These are phyloP conservation scores for Mollisia scopiformis DNA, from an alignment of 2,329 filamentous ascomycete genomes.

Conservation along the genomic window DNA sequence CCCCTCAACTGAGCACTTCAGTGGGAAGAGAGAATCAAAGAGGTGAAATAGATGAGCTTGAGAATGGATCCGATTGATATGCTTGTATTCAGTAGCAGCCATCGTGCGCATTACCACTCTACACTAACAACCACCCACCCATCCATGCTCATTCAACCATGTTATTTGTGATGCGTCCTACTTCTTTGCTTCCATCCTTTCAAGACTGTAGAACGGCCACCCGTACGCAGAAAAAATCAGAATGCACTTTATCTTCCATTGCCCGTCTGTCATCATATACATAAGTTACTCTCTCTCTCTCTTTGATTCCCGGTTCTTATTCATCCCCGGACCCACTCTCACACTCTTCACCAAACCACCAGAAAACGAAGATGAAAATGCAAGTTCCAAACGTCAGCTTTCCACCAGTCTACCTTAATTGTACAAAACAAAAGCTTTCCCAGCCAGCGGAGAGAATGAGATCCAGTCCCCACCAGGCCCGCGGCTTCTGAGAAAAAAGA, in stretches of 20 bases:
- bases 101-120: background rate
- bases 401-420: slow-evolving; percentile 5
- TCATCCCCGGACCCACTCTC: background rate
- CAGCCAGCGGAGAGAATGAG: slow-evolving; percentile 7
- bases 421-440: slow-evolving; percentile 4
- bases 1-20: no score
- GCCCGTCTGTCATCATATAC: background rate
- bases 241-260: background rate
- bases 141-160: background rate
- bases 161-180: background rate
- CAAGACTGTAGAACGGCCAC: background rate
- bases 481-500: slow-evolving; percentile 1
- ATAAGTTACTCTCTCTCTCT: background rate
- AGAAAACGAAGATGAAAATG: slow-evolving; percentile 5
- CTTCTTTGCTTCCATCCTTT: background rate
- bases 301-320: background rate
- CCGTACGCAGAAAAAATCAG: background rate
- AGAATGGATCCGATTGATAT: background rate
- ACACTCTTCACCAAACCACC: background rate
- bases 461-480: background rate
- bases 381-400: background rate
- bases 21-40: no score
- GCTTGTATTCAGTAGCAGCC: background rate
- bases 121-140: background rate
- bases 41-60: background rate